A percentile compares a stretch with the other conserved stretches of the same genome.
phyloP scores from a whole-genome alignment of 208 protist genomes.

The Balamuthia mandrillaris region DNA sequence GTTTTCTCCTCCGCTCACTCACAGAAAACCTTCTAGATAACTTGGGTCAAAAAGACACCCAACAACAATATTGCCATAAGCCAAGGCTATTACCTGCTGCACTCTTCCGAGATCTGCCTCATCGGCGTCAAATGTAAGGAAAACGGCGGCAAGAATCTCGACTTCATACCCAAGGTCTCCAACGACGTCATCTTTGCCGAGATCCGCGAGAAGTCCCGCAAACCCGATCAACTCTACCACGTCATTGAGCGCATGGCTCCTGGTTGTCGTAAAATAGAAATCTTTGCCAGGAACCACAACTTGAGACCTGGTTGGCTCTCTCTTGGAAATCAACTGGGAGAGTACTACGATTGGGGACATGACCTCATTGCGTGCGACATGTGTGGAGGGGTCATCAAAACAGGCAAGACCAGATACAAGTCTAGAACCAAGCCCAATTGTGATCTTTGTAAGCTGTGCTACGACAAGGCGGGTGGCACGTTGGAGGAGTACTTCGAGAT shows the following conservation, averaged over 20 bases:
- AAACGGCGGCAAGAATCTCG: slow-evolving; percentile 14
- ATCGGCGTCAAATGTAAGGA: slow-evolving; percentile 57
- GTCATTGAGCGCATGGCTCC: slow-evolving; percentile 58
- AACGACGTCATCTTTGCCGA: slow-evolving; percentile 54
- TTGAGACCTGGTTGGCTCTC: slow-evolving; percentile 55
- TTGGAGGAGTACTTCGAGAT: slow-evolving; percentile 25
- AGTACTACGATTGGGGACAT: slow-evolving; percentile 22
- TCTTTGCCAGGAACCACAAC: slow-evolving; percentile 62
- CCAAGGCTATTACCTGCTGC: slow-evolving; percentile 58
- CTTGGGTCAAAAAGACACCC: slow-evolving; percentile 52
- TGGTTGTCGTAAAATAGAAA: slow-evolving; percentile 54
- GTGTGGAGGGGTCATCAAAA: background rate
- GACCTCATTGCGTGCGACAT: slow-evolving; percentile 20
- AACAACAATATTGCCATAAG: slow-evolving; percentile 38
- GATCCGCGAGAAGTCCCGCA: slow-evolving; percentile 46
- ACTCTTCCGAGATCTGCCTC: slow-evolving; percentile 56
- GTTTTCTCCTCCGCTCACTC: background rate
- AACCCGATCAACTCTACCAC: slow-evolving; percentile 59
- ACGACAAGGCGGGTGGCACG: slow-evolving; percentile 1
- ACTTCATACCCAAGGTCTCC: slow-evolving; percentile 49
- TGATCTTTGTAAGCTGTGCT: slow-evolving; percentile 21
- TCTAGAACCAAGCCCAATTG: background rate
- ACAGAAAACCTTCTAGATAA: slow-evolving; percentile 39
- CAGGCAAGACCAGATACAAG: slow-evolving; percentile 38
- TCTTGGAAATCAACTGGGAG: slow-evolving; percentile 56